These are phyloP conservation scores for Malassezia arunalokei DNA, from an alignment of 1,284 basidiomycete species.

Conservation along the genomic window DNA sequence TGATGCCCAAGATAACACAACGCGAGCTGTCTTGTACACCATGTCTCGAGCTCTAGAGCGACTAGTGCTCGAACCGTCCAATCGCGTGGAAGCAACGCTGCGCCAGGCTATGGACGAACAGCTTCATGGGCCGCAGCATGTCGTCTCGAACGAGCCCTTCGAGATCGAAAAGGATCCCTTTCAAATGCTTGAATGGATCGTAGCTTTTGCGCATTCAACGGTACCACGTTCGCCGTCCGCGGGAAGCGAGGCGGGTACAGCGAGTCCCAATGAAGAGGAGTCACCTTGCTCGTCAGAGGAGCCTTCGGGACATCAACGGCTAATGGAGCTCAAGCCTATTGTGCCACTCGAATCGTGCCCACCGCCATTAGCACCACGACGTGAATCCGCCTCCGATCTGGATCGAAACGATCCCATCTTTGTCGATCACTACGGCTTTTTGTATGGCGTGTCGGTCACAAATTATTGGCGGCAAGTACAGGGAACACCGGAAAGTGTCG, in stretches of 20 bases:
- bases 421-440: constrained; percentile 63
- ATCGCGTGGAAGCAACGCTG: neutral
- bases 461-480: neutral
- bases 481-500: neutral
- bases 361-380: constrained; percentile 51
- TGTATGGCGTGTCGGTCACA: constrained; percentile 53
- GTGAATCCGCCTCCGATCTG: neutral
- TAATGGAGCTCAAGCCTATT: constrained; percentile 80
- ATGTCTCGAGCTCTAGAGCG: neutral
- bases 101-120: neutral
- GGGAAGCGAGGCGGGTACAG: neutral
- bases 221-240: neutral
- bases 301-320: constrained; percentile 48
- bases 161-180: too few species aligned
- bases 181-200: neutral
- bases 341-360: constrained; percentile 72
- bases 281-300: constrained; percentile 1
- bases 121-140: neutral
- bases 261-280: neutral
- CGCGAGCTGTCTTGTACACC: neutral
- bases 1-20: neutral
- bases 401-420: neutral
- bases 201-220: constrained; percentile 1
- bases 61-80: neutral
- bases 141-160: too few species aligned